Percentiles rank a stretch among this genome's conserved stretches.
Evolutionary conservation across 2,329 filamentous ascomycete genomes (phyloP).

Genomic region (Diplodia corticola): DNA sequence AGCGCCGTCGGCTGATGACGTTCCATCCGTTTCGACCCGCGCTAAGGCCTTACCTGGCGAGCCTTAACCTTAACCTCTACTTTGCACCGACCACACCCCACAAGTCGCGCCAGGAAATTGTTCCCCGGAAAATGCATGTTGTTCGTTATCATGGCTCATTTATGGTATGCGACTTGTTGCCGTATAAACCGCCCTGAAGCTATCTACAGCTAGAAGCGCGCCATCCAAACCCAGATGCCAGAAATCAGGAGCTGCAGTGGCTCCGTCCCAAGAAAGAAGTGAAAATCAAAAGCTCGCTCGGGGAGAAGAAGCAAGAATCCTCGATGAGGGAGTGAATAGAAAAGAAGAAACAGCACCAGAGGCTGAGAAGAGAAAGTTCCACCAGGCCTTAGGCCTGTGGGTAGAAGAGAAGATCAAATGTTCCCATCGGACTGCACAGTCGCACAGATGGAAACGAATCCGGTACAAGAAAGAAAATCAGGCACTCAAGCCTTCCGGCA

Average conservation of each 20-base stretch:
- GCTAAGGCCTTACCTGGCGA: background rate
- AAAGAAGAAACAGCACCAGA: background rate
- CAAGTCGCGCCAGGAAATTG: background rate
- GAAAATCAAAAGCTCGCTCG: background rate
- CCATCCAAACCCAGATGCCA: conserved; percentile 17
- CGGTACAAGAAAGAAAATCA: conserved; percentile 4
- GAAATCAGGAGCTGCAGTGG: conserved; percentile 18
- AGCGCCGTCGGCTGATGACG: background rate
- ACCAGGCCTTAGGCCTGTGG: background rate
- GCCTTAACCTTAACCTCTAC: background rate
- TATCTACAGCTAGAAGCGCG: conserved; percentile 16
- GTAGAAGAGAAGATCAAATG: conserved; percentile 11
- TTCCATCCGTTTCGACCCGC: background rate
- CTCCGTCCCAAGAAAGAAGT: conserved; percentile 7
- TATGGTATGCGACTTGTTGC: conserved; percentile 2
- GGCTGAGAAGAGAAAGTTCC: background rate
- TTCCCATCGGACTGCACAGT: background rate
- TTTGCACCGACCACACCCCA: background rate
- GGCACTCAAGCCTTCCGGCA: background rate
- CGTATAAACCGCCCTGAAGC: conserved; percentile 9
- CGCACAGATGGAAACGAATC: background rate
- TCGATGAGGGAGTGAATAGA: background rate
- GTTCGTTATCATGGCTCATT: conserved; percentile 12
- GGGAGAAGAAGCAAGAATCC: background rate
- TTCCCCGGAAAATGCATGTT: background rate